Evolutionary conservation across 1,139 yeast genomes (phyloP).

Genomic region (Debaryomycetaceae sp.): DNA sequence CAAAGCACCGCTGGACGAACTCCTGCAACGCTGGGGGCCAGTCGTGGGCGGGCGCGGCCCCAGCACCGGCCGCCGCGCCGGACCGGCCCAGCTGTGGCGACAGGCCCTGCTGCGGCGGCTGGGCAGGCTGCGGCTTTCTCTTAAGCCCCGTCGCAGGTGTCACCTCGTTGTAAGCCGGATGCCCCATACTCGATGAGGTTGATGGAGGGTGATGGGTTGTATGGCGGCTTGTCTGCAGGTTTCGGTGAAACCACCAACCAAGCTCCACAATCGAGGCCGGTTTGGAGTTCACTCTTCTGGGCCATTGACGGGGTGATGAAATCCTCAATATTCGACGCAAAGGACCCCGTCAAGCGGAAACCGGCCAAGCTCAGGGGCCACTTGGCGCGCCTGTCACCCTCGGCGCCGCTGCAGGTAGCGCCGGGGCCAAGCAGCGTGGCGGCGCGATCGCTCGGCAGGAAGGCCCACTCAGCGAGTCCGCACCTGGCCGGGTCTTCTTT

Average conservation of each 20-base stretch:
- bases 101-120: neutral
- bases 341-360: slow-evolving; percentile 14
- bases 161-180: slow-evolving; percentile 16
- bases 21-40: slow-evolving; percentile 34
- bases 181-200: slow-evolving; percentile 3
- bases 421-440: neutral
- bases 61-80: slow-evolving; percentile 1
- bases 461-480: slow-evolving; percentile 9
- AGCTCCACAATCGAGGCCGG: too few species aligned
- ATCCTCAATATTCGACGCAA: slow-evolving; percentile 35
- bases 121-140: slow-evolving; percentile 1
- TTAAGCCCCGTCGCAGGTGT: slow-evolving; percentile 10
- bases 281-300: too few species aligned
- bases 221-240: too few species aligned
- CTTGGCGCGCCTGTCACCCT: slow-evolving; percentile 1
- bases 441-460: slow-evolving; percentile 2
- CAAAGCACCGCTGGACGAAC: slow-evolving; percentile 27
- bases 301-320: too few species aligned
- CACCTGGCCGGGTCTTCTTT: slow-evolving; percentile 3
- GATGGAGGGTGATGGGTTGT: too few species aligned
- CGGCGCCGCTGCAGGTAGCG: slow-evolving; percentile 1
- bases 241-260: too few species aligned
- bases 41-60: slow-evolving; percentile 6
- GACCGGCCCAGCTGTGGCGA: neutral
- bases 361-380: neutral